Evolutionary conservation across 176 grass and related monocot genomes (phyloP).

Genomic region (Hsuehochloa calcarea): DNA sequence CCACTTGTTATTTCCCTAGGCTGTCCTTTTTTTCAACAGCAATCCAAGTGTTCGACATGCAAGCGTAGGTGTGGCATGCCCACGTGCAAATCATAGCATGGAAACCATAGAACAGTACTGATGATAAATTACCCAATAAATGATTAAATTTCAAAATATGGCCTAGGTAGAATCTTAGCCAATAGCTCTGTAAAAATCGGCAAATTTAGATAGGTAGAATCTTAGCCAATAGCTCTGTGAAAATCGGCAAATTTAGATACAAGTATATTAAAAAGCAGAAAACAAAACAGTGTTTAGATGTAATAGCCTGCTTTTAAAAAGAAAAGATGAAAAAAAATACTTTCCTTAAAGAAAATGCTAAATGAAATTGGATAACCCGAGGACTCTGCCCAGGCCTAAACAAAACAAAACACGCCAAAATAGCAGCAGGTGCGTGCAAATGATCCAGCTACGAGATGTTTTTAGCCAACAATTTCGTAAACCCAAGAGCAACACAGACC

Average conservation of each 20-base stretch:
- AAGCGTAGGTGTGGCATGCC: background rate
- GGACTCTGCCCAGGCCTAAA: background rate
- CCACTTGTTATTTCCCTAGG: background rate
- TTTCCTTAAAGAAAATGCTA: background rate
- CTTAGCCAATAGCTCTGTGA: background rate
- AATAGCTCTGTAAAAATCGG: background rate
- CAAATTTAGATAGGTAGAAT: background rate
- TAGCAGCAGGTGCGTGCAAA: background rate
- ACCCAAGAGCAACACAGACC: background rate
- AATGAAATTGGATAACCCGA: background rate
- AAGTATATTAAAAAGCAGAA: background rate
- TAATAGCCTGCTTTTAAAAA: background rate
- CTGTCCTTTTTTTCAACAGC: background rate
- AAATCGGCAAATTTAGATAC: background rate
- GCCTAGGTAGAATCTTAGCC: background rate
- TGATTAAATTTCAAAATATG: background rate
- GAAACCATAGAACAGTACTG: background rate
- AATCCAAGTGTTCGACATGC: background rate
- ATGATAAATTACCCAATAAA: background rate
- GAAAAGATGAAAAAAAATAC: background rate
- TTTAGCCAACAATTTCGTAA: background rate
- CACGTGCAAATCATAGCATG: background rate
- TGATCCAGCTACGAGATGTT: background rate
- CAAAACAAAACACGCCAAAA: background rate
- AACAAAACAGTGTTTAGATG: background rate